A percentile compares a stretch with the other conserved stretches of the same genome.
phyloP scores from a whole-genome alignment of 345 rosid genomes.

The Syzygium grande region DNA sequence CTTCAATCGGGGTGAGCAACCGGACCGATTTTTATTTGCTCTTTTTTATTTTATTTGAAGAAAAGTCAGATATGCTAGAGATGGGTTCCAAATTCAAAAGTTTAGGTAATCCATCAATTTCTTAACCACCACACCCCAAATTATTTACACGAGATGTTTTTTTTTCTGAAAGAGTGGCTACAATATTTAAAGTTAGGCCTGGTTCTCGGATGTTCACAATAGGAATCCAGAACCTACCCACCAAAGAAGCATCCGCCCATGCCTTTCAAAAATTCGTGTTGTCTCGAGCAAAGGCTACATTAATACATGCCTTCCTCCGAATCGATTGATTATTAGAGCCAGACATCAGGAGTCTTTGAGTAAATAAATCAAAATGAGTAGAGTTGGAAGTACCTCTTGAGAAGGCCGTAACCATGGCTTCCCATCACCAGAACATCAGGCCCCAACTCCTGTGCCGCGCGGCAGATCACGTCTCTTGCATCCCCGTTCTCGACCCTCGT shows the following conservation, averaged over 20 bases:
- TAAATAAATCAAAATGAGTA: neutral
- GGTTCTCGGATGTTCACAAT: too few species aligned
- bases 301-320: neutral
- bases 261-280: neutral
- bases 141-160: neutral
- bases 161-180: neutral
- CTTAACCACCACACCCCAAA: neutral
- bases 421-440: slow-evolving; percentile 58
- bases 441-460: slow-evolving; percentile 26
- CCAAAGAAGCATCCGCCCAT: too few species aligned
- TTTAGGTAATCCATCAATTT: neutral
- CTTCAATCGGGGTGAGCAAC: neutral
- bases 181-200: neutral
- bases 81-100: neutral
- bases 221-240: too few species aligned
- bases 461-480: slow-evolving; percentile 54
- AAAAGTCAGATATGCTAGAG: fast-evolving
- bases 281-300: neutral
- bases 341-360: neutral
- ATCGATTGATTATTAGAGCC: neutral
- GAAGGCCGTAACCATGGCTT: slow-evolving; percentile 46
- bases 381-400: slow-evolving; percentile 24
- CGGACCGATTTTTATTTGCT: too few species aligned
- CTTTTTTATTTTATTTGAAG: neutral
- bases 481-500: slow-evolving; percentile 34